Evolutionary conservation across 495 filamentous ascomycete genomes (phyloP), one percentile per base, ranked within the genome.

Genomic region (Podospora conica): DNA sequence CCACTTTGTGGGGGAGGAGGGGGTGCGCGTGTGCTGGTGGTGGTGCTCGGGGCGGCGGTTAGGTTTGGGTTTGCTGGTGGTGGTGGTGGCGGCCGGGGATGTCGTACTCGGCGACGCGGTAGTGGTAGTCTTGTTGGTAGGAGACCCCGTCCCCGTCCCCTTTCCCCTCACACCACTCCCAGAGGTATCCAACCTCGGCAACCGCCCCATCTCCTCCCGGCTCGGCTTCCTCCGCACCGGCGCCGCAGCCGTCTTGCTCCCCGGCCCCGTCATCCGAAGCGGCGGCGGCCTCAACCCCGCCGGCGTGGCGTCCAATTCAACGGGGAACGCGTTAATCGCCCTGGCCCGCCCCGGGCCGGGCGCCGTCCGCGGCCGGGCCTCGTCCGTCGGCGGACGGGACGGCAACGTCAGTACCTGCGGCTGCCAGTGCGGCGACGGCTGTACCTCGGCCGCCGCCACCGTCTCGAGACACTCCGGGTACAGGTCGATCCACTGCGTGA

Each of bases 401-500:
- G 40, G 40, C 40, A 20, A 12, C 20, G 31, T 24, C 53, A 28
- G 53, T 9, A 11, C 25, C 29, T 55, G 23, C 58, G 15, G 33
- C 58, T 29, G 22, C 25, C 31, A 61, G 65, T 15, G 58, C 58
- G 53, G 54, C 15, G 40, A 48, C 6, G 54, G 58, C 24, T 59
- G 29, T 40, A 57, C 7, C 53, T 21, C 40, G 5, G n/a, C 18
- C 1, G n/a, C 40, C 15, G n/a, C 18, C 1, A 48, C 40, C 15
- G 40, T 48, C 24, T 68, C 66, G 0, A 64, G 54, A 1, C 56
- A n/a, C 1, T 68, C 63, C 0, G 64, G 56, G 60, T 74, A 74
- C 2, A 76, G 67, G 48, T 76, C 72, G 11, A 70, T 67, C 76
- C 76, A 77, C 64, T 77, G 75, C 18, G 75, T 77, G n/a, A 71